phyloP scores from a whole-genome alignment of 169 alveolate genomes.

The Ichthyophthirius multifiliis region DNA sequence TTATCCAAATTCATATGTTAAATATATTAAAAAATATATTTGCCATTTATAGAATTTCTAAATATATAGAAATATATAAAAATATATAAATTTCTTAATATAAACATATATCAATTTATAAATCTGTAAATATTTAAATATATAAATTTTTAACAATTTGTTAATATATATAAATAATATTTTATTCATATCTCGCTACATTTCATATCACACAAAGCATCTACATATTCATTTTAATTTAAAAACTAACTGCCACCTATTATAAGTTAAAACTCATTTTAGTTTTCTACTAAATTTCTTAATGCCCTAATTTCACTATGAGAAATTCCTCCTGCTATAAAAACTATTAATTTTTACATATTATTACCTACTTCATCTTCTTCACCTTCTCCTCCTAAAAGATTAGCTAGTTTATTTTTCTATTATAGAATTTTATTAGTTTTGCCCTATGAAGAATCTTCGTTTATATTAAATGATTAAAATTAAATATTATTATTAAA shows the following conservation, averaged over 20 bases:
- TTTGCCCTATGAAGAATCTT: neutral
- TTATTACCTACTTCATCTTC: conserved; percentile 1
- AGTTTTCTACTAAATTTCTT: neutral
- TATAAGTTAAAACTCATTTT: neutral
- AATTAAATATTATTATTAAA: too few species aligned
- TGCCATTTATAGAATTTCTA: too few species aligned
- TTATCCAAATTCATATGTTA: too few species aligned
- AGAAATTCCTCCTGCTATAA: conserved; percentile 18
- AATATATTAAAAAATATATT: too few species aligned
- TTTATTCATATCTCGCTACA: too few species aligned
- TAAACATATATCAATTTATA: too few species aligned
- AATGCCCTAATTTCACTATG: conserved; percentile 5
- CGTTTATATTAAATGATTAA: neutral
- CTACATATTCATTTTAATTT: neutral
- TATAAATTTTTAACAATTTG: too few species aligned
- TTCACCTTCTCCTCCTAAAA: conserved; percentile 9
- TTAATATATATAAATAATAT: too few species aligned
- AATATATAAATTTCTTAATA: too few species aligned
- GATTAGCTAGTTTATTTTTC: neutral
- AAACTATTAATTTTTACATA: neutral
- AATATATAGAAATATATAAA: too few species aligned
- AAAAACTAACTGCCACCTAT: neutral
- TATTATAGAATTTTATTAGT: neutral
- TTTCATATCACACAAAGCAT: neutral
- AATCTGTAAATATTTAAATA: too few species aligned